Base-by-base conservation (phyloP, 2,329 filamentous ascomycete species). In the Colletotrichum tropicale region DNA sequence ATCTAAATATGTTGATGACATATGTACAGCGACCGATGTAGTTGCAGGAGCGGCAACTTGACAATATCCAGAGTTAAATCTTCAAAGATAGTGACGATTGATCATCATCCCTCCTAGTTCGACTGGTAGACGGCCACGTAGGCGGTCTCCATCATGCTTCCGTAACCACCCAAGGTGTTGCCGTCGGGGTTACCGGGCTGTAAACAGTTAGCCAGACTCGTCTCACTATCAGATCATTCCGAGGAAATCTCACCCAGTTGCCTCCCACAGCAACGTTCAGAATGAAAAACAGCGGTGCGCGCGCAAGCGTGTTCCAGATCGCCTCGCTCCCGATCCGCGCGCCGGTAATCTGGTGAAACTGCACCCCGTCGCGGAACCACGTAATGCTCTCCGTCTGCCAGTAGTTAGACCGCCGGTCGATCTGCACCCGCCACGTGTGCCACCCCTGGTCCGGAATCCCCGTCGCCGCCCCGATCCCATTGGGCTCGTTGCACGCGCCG, bases 221-320 rank as follows among this genome's bases (percentile, higher is more conserved):
- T 24, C 5, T 48, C 10, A 5, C 38, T 9, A 12, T 48, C 18
- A 48, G 18, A 36, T 5, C 36, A 43, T 55, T 12, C 18, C 18
- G 26, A 30, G 26, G 16, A 28, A 6, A 6, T 81, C 83, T 81
- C 79, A 84, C 85, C 85, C 85, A 88, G 77, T 81, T 81, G 16
- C 87, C 87, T 13, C 88, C 88, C 56, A 89, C 86, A 21, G 87
- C 88, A 24, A 89, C 85, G 66, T 89, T 89, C 70, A 89, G 80
- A 64, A 89, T 85, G 64, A 89, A 83, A 78, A 86, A 89, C 70
- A 87, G 79, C 2, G 87, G 85, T 16, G 82, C 84, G 74, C 84
- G 83, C 0, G 85, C 85, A 16, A 89, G 82, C 16, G 85, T 83
- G 21, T 81, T 83, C 88, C 88, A 91, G 30, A 86, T 83, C 4